Evolutionary conservation across 257 asterid genomes (phyloP).

Genomic region (Scutellaria barbata): DNA sequence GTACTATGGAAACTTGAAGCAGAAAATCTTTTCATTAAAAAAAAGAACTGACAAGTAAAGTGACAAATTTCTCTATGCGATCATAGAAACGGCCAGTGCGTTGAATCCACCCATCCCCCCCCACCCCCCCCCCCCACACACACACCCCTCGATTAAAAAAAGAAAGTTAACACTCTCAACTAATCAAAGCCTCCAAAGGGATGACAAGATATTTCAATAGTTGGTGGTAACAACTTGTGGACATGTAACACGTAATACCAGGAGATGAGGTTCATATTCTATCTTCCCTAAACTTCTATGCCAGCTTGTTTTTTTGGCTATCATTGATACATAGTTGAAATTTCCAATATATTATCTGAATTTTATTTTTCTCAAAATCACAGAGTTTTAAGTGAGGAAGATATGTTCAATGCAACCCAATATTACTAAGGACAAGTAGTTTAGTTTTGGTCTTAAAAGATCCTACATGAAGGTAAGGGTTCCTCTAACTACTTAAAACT

Average conservation of each 20-base stretch:
- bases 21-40: not conserved
- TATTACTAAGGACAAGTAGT: not conserved
- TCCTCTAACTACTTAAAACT: slow-evolving; percentile 4
- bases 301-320: not conserved
- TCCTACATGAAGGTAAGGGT: slow-evolving; percentile 4
- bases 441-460: not conserved
- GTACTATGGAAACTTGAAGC: not conserved
- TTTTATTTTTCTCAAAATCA: not conserved
- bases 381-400: not conserved
- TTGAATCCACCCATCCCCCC: not conserved
- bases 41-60: slow-evolving; percentile 19
- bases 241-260: not conserved
- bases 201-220: not conserved
- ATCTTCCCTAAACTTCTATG: not conserved
- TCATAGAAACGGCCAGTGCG: not conserved
- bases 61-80: not conserved
- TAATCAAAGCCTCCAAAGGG: not conserved
- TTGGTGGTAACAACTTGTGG: slow-evolving; percentile 9
- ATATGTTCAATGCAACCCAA: not conserved
- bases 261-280: slow-evolving; percentile 8
- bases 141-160: too few relatives aligned
- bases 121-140: too few relatives aligned
- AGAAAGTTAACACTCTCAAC: not conserved
- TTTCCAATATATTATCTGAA: not conserved
- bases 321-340: not conserved